phyloP scores from a whole-genome alignment of 305 asterid genomes.

The Rubia occidens region DNA sequence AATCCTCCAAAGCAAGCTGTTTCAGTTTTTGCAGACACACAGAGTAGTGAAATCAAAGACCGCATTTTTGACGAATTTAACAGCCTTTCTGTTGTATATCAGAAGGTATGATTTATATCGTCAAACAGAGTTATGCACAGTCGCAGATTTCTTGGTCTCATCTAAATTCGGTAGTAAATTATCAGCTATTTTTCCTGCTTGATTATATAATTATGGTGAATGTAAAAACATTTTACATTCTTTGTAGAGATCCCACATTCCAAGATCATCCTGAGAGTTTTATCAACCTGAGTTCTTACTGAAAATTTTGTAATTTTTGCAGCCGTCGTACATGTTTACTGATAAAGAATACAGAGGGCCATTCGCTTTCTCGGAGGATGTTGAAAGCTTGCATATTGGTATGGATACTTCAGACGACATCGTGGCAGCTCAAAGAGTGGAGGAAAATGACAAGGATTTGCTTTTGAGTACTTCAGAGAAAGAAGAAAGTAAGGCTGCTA shows the following conservation, averaged over 20 bases:
- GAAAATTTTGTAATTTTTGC: slow-evolving; percentile 24
- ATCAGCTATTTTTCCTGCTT: background rate
- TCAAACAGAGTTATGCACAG: slow-evolving; percentile 4
- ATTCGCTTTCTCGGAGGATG: slow-evolving; percentile 83
- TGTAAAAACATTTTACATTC: background rate
- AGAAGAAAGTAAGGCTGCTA: slow-evolving; percentile 56
- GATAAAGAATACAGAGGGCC: slow-evolving; percentile 97
- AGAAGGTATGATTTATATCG: slow-evolving; percentile 49
- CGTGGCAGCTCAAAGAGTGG: slow-evolving; percentile 61
- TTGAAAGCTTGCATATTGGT: slow-evolving; percentile 55
- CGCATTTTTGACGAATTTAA: slow-evolving; percentile 97
- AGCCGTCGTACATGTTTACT: slow-evolving; percentile 98
- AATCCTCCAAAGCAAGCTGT: slow-evolving; percentile 99
- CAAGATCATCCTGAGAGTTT: background rate
- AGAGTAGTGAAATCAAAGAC: slow-evolving; percentile 92
- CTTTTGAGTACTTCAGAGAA: slow-evolving; percentile 68
- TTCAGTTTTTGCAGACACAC: slow-evolving; percentile 94
- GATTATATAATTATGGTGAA: background rate
- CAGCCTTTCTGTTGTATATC: slow-evolving; percentile 92
- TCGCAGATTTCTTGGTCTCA: background rate
- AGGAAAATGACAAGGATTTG: slow-evolving; percentile 87
- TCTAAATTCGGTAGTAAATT: slow-evolving; percentile 1
- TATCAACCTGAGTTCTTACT: background rate
- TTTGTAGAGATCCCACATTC: background rate
- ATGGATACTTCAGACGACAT: slow-evolving; percentile 46